Percentiles rank a stretch among this genome's conserved stretches.
phyloP scores from a whole-genome alignment of 2,329 filamentous ascomycete genomes.

The Pyrenophora graminea region DNA sequence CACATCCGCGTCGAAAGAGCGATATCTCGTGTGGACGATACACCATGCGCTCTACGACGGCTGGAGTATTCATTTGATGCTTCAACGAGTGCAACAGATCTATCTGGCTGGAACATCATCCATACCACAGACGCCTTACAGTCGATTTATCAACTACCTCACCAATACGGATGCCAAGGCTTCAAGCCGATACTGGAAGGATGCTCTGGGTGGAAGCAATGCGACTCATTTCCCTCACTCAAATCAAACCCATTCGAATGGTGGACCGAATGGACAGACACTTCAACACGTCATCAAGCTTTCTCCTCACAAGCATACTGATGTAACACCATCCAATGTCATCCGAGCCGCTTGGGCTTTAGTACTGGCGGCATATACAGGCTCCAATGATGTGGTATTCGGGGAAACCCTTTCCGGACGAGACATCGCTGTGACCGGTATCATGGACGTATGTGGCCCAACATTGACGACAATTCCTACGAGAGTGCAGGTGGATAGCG shows the following conservation, averaged over 20 bases:
- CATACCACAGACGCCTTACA: slow-evolving; percentile 31
- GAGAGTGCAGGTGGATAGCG: slow-evolving; percentile 35
- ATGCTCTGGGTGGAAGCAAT: slow-evolving; percentile 26
- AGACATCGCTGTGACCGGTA: slow-evolving; percentile 39
- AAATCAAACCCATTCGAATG: slow-evolving; percentile 23
- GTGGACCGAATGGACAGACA: slow-evolving; percentile 28
- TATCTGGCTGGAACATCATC: slow-evolving; percentile 18
- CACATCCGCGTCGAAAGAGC: slow-evolving; percentile 10
- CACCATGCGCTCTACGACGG: slow-evolving; percentile 51
- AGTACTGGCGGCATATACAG: slow-evolving; percentile 26
- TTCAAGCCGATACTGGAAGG: slow-evolving; percentile 42
- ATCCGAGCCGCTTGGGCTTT: slow-evolving; percentile 32
- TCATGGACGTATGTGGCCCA: slow-evolving; percentile 45
- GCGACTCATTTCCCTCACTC: slow-evolving; percentile 43
- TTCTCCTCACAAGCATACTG: slow-evolving; percentile 23
- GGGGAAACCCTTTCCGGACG: slow-evolving; percentile 43
- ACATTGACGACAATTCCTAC: slow-evolving; percentile 48
- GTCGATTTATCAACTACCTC: slow-evolving; percentile 43
- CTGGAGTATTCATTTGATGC: slow-evolving; percentile 39
- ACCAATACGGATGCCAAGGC: slow-evolving; percentile 20
- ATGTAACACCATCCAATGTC: slow-evolving; percentile 36
- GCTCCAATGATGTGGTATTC: slow-evolving; percentile 28
- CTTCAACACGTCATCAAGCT: slow-evolving; percentile 32
- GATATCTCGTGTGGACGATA: slow-evolving; percentile 46
- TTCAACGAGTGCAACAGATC: slow-evolving; percentile 38